phyloP scores from a whole-genome alignment of 768 basidiomycete species.

The Termitomyces sp. region DNA sequence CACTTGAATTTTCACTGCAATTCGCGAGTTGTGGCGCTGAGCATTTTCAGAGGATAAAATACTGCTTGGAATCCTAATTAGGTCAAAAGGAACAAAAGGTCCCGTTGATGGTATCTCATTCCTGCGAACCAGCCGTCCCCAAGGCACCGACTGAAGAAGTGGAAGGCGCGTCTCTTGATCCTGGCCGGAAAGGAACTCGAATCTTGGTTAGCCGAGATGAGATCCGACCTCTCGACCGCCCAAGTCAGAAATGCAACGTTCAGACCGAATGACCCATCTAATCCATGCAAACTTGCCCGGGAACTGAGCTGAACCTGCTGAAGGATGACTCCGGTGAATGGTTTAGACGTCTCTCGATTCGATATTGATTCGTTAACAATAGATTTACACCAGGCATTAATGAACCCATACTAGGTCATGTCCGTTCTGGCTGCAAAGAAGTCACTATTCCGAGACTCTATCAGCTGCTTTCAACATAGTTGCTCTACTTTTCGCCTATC shows the following conservation, averaged over 20 bases:
- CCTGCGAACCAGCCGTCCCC: neutral
- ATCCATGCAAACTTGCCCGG: neutral
- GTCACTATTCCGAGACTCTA: neutral
- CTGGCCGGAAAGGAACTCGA: conserved; percentile 5
- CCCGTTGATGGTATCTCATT: neutral
- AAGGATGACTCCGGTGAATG: neutral
- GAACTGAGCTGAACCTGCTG: conserved; percentile 1
- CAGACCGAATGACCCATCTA: neutral
- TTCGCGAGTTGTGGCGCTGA: conserved; percentile 11
- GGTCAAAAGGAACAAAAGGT: neutral
- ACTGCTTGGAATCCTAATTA: neutral
- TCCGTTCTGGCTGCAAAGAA: neutral
- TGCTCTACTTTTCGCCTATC: neutral
- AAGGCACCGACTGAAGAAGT: conserved; percentile 12
- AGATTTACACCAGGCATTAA: neutral
- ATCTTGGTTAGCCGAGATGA: conserved; percentile 1
- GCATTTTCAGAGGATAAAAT: neutral
- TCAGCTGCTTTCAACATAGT: conserved; percentile 2
- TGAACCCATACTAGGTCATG: conserved; percentile 10
- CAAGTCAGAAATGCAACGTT: neutral
- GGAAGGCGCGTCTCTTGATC: conserved; percentile 4
- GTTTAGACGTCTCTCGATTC: neutral
- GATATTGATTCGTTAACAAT: conserved; percentile 1
- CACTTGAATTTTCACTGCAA: neutral
- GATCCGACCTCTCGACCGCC: conserved; percentile 1